These are phyloP conservation scores for Escallonia herrerae DNA, from an alignment of 129 eudicot species.

Conservation along the genomic window DNA sequence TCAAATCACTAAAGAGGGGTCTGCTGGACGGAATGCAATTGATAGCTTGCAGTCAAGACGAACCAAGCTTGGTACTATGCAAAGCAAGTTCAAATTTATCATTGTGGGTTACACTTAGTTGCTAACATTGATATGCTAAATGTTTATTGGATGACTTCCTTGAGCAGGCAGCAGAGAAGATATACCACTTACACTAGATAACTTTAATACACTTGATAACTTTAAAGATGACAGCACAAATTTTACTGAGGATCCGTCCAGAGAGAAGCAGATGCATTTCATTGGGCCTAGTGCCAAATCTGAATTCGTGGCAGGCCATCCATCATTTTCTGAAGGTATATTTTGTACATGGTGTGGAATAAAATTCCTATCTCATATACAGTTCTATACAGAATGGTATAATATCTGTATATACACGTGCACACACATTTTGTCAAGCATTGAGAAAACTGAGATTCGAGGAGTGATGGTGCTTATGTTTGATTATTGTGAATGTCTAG, in stretches of 20 bases:
- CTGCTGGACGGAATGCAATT: constrained; percentile 38
- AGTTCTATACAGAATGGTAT: no score
- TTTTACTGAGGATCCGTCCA: constrained; percentile 18
- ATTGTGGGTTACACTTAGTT: not conserved
- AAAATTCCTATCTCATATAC: not conserved
- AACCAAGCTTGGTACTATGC: constrained; percentile 51
- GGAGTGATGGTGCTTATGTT: no score
- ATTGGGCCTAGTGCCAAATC: constrained; percentile 15
- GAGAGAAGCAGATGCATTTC: constrained; percentile 26
- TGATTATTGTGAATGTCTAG: no score
- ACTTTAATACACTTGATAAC: no score
- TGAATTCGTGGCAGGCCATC: constrained; percentile 19
- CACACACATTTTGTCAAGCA: no score
- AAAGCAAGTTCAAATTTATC: not conserved
- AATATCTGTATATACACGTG: no score
- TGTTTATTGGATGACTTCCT: constrained; percentile 9
- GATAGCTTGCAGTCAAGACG: constrained; percentile 53
- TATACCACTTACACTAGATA: no score
- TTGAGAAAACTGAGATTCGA: no score
- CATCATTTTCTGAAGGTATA: constrained; percentile 33
- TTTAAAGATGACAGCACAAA: constrained; percentile 31
- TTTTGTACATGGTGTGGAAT: not conserved
- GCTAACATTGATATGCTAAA: not conserved
- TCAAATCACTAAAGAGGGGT: constrained; percentile 72
- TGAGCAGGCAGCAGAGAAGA: constrained; percentile 76